Conservation (phyloP, 345 rosid species). For the Euclidium syriacum region DNA sequence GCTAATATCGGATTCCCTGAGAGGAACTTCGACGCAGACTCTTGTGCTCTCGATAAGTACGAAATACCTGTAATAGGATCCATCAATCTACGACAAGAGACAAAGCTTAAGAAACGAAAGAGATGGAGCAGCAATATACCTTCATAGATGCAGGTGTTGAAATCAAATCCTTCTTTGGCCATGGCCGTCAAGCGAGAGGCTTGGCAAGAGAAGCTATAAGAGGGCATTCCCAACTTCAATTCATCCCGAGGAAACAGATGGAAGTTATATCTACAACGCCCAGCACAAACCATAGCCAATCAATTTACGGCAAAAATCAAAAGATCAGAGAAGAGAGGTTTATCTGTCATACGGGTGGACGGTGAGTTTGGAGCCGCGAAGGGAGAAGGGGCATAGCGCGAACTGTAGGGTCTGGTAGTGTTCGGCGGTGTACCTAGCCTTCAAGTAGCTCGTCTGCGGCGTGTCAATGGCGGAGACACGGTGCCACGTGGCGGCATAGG, state of each 20-base stretch:
- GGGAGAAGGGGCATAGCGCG: constrained; percentile 70
- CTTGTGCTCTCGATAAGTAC: constrained; percentile 83
- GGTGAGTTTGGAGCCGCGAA: constrained; percentile 44
- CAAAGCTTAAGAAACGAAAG: background rate
- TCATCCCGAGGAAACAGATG: constrained; percentile 90
- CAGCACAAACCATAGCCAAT: background rate
- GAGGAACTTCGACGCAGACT: constrained; percentile 50
- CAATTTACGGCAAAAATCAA: background rate
- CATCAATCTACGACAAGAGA: background rate
- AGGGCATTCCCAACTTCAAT: constrained; percentile 64
- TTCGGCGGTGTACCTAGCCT: constrained; percentile 66
- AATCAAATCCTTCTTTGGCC: constrained; percentile 85
- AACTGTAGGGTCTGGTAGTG: constrained; percentile 75
- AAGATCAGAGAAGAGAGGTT: background rate
- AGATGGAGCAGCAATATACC: constrained; percentile 35
- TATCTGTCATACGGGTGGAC: constrained; percentile 57
- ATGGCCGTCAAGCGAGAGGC: constrained; percentile 57
- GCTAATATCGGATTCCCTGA: constrained; percentile 48
- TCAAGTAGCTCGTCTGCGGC: constrained; percentile 57
- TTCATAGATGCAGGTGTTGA: constrained; percentile 77
- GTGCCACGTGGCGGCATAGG: constrained; percentile 78
- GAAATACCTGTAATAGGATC: constrained; percentile 54
- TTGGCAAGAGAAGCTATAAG: constrained; percentile 83
- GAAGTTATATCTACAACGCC: constrained; percentile 64
- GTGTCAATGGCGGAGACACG: constrained; percentile 69